phyloP scores from a whole-genome alignment of 2,329 filamentous ascomycete species.

The Ascocoryne sarcoides region DNA sequence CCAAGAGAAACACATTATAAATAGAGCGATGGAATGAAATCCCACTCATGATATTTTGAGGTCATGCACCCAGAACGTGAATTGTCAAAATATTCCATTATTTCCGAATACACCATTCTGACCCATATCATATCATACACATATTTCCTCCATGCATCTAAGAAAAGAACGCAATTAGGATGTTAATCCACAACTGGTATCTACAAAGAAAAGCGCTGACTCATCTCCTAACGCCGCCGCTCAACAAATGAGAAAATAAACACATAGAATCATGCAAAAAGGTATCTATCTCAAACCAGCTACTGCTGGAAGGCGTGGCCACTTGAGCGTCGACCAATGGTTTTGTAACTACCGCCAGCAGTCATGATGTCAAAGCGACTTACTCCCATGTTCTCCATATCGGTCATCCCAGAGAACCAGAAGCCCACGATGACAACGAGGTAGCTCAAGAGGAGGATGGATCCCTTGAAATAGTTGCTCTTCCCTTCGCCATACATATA shows the following conservation, averaged over 20 bases:
- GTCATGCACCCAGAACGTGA: too few species aligned
- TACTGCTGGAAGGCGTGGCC: constrained; percentile 27
- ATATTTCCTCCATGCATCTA: background rate
- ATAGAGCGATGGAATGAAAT: too few species aligned
- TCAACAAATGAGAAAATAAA: constrained; percentile 16
- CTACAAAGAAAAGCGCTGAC: constrained; percentile 9
- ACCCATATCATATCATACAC: background rate
- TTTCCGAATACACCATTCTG: too few species aligned
- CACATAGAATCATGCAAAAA: constrained; percentile 1
- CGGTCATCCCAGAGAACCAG: constrained; percentile 61
- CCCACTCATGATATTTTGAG: too few species aligned
- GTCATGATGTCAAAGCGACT: constrained; percentile 28
- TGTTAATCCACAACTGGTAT: constrained; percentile 14
- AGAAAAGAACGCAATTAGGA: constrained; percentile 5
- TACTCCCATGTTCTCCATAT: constrained; percentile 25
- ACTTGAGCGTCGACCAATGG: constrained; percentile 23
- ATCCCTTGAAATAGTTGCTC: constrained; percentile 99
- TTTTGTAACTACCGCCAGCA: constrained; percentile 27
- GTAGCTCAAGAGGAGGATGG: constrained; percentile 87
- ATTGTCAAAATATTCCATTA: too few species aligned
- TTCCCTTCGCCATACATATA: constrained; percentile 98
- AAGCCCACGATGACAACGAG: constrained; percentile 87
- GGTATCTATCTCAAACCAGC: background rate
- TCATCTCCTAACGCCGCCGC: constrained; percentile 22
- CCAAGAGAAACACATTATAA: too few species aligned